Base-by-base conservation (phyloP, 2,329 filamentous ascomycete species). In the Amauroascus verrucosus region DNA sequence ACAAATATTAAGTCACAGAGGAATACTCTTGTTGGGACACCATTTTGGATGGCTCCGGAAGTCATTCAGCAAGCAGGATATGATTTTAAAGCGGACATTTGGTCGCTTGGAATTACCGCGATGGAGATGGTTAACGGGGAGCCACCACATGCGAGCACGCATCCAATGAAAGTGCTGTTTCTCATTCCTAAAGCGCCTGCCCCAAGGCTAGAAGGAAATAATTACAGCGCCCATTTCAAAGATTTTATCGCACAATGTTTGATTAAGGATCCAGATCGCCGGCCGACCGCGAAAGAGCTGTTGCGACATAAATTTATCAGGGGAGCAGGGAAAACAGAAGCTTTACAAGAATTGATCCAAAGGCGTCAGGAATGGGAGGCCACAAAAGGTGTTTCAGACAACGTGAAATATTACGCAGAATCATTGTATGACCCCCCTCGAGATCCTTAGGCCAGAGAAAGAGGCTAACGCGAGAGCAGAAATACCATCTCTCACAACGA, bases 1-100 rank as follows among this genome's bases (percentile, higher is more conserved):
- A 95, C 88, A 57, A 95, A 96, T 66, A 95, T 97, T 73, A 96
- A 96, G 71, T 96, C 91, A 1, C 89, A 96, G 69, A 83, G 93
- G 52, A 91, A 97, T 70, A 98, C 93, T 0, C 97, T 98, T 64
- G 93, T 98, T 18, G 93, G 93, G 18, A 97, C 91, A 0, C 93
- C 93, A 0, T 95, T 94, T 66, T 95, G 89, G 89, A 95, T 95
- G 89, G 89, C 89, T 0, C 89, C 89, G 1, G 89, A 95, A 66
- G 89, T 95, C 33, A 95, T 95, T 60, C 85, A 94, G 67, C 88
- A 95, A 70, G 82, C 87, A 58, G 81, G 81, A 40, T 84, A 84
- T 60, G 88, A 91, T 67, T 93, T 88, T 73, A 93, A 93, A 70
- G 89, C 89, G 5, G 89, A 95, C 64, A 89, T 95, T 54, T 95